Evolutionary conservation across 169 alveolate species (phyloP).

Genomic region (Cryptosporidium sp.): DNA sequence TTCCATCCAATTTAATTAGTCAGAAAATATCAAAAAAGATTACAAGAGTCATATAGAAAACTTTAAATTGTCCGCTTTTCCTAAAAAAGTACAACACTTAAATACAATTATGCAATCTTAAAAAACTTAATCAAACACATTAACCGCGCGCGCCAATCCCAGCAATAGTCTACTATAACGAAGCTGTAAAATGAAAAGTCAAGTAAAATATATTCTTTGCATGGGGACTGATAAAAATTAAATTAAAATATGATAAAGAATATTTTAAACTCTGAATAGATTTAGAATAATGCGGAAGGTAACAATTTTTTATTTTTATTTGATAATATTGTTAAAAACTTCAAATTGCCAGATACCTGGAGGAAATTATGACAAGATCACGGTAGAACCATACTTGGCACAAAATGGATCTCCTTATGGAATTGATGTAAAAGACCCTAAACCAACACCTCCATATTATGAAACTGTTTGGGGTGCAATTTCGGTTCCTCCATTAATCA

Average conservation of each 20-base stretch:
- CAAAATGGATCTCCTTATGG: constrained; percentile 76
- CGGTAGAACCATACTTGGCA: constrained; percentile 48
- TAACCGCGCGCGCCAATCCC: neutral
- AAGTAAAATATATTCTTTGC: constrained; percentile 66
- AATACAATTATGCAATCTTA: neutral
- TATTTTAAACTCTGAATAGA: neutral
- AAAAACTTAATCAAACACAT: neutral
- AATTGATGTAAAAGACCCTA: constrained; percentile 24
- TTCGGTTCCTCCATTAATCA: constrained; percentile 62
- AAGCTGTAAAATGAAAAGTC: neutral
- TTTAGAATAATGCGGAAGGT: constrained; percentile 10
- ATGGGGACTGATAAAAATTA: constrained; percentile 42
- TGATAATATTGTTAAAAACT: neutral
- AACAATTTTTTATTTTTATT: neutral
- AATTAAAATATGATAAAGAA: constrained; percentile 1
- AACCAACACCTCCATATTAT: constrained; percentile 67
- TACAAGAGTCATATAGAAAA: neutral
- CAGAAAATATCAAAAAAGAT: neutral
- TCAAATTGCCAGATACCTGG: constrained; percentile 10
- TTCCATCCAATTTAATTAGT: constrained; percentile 32
- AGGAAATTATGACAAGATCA: constrained; percentile 19
- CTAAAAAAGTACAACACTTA: neutral
- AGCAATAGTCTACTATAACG: constrained; percentile 9
- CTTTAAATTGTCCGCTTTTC: neutral
- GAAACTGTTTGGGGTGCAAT: constrained; percentile 70